These are phyloP conservation scores for Bonia amplexicaulis DNA, from an alignment of 176 grass and related monocot species.

Conservation along the genomic window DNA sequence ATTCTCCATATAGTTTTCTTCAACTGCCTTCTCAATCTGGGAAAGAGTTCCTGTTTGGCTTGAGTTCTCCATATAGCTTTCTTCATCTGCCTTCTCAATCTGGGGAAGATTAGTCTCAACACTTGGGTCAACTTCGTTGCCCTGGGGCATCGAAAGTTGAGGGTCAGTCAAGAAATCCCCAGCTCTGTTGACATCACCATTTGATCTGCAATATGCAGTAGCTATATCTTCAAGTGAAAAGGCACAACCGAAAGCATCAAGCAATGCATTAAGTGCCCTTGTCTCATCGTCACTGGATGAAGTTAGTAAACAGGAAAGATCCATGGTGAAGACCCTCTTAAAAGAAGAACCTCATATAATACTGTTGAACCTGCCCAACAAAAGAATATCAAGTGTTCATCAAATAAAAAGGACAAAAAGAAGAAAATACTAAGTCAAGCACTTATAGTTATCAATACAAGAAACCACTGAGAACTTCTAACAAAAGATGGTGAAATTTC, in stretches of 20 bases:
- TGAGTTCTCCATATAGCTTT: conserved; percentile 17
- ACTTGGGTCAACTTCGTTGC: conserved; percentile 34
- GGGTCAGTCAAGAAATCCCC: conserved; percentile 60
- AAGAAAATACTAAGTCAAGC: neutral
- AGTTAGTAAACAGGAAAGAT: conserved; percentile 29
- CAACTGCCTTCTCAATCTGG: conserved; percentile 19
- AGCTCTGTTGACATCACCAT: conserved; percentile 61
- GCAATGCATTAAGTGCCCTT: conserved; percentile 54
- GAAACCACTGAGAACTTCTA: neutral
- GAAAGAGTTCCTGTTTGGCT: conserved; percentile 18
- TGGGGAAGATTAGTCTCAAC: conserved; percentile 3
- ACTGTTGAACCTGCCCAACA: conserved; percentile 20
- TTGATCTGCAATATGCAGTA: conserved; percentile 64
- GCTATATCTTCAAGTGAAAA: conserved; percentile 88
- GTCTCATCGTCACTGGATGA: conserved; percentile 51
- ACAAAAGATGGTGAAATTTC: neutral
- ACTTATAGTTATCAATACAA: neutral
- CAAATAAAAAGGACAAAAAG: neutral
- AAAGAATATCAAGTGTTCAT: conserved; percentile 17
- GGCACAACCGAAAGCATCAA: conserved; percentile 63
- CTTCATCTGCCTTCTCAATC: conserved; percentile 20
- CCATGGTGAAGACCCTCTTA: conserved; percentile 32
- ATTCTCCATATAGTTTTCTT: conserved; percentile 10
- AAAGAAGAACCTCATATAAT: conserved; percentile 2
- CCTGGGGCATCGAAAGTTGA: conserved; percentile 41